Evolutionary conservation across 2,329 filamentous ascomycete species (phyloP).

Genomic region (Paecilomyces variotii): DNA sequence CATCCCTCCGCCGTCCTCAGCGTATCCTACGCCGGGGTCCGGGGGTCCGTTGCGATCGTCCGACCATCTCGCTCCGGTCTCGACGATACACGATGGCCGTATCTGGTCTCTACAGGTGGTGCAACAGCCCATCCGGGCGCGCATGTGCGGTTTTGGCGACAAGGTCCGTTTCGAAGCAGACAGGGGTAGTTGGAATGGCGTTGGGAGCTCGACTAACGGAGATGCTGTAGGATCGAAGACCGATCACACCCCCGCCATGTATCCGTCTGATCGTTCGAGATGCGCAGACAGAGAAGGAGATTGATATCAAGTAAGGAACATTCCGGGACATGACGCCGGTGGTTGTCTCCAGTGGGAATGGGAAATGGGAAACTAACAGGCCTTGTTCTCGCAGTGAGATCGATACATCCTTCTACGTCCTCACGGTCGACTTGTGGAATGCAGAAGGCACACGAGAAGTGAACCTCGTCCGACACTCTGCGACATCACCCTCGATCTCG

Average conservation of each 20-base stretch:
- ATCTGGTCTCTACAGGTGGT: conserved; percentile 63
- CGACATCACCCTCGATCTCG: conserved; percentile 66
- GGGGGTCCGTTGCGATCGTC: conserved; percentile 21
- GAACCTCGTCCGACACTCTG: conserved; percentile 60
- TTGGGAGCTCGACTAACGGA: conserved; percentile 4
- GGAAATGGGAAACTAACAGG: conserved; percentile 8
- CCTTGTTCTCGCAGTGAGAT: conserved; percentile 47
- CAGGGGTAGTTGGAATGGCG: not conserved
- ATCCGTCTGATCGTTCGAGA: conserved; percentile 76
- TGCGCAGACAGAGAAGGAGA: conserved; percentile 64
- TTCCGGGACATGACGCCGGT: not conserved
- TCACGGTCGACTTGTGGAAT: conserved; percentile 63
- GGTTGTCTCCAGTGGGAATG: not conserved
- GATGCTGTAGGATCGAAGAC: conserved; percentile 67
- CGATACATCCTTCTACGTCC: conserved; percentile 59
- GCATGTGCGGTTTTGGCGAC: conserved; percentile 98
- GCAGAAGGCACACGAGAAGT: conserved; percentile 54
- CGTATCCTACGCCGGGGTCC: conserved; percentile 28
- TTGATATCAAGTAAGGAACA: conserved; percentile 66
- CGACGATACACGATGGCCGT: conserved; percentile 35
- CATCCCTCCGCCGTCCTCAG: conserved; percentile 18
- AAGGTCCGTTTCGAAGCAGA: conserved; percentile 55
- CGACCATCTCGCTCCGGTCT: conserved; percentile 31
- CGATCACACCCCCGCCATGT: conserved; percentile 92
- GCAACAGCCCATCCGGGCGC: conserved; percentile 85